A percentile compares a stretch with the other conserved stretches of the same genome.
phyloP scores from a whole-genome alignment of 371 early-diverging fungal species.

The Mortierella sp. region DNA sequence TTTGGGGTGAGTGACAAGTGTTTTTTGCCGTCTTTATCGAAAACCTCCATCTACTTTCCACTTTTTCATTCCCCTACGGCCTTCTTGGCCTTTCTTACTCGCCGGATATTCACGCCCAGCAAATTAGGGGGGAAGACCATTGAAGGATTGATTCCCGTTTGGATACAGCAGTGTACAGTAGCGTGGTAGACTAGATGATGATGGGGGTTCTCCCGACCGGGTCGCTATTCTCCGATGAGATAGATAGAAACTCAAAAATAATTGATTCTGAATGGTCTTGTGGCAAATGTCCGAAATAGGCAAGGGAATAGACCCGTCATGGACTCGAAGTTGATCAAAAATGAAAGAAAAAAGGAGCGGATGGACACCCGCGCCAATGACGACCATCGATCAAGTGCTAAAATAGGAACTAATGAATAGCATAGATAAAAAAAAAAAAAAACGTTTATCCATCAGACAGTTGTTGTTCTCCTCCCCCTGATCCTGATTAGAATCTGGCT shows the following conservation, averaged over 20 bases:
- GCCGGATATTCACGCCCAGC: conserved; percentile 11
- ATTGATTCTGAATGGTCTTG: background rate
- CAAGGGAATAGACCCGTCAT: background rate
- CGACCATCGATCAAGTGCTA: background rate
- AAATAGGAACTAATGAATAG: background rate
- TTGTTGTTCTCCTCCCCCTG: background rate
- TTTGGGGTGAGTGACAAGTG: conserved; percentile 1
- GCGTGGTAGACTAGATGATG: background rate
- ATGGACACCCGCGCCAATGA: background rate
- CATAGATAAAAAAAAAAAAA: background rate
- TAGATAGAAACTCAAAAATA: no score
- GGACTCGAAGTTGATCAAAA: background rate
- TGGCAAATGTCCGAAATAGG: conserved; percentile 7
- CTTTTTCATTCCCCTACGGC: conserved; percentile 8
- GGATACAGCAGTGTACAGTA: background rate
- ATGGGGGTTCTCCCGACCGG: background rate
- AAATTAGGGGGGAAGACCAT: background rate
- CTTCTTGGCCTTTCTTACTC: background rate
- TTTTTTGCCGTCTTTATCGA: conserved; percentile 15
- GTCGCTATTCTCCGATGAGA: conserved; percentile 2
- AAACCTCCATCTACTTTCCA: conserved; percentile 9
- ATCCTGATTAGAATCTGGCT: background rate
- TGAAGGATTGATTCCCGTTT: no score
- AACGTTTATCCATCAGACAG: background rate
- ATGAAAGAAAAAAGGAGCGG: background rate